Evolutionary conservation across 129 eudicot genomes (phyloP), one percentile per base, ranked within the genome.

Genomic region (Sambucus nigra): DNA sequence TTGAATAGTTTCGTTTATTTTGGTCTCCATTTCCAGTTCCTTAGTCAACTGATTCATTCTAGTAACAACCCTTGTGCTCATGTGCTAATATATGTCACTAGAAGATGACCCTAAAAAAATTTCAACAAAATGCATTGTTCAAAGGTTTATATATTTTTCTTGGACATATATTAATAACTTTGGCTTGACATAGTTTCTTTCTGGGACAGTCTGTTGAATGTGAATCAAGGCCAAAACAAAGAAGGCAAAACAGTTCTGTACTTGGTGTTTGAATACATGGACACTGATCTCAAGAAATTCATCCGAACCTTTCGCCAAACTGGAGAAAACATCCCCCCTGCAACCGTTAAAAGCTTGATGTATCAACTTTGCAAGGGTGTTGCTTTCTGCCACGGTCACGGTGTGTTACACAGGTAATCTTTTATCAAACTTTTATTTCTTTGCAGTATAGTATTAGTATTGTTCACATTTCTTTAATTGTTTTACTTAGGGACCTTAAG

Each of bases 261-360:
- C 75, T 64, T 88, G 80, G 96, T 88, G 24, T 88, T 88, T 29
- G 96, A 88, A 69, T 88, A 80, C 68, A 83, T 88, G 96, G 96
- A 88, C 29, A 83, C 89, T 8, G 96, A 88, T 64, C 74, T 88
- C 65, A 88, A 88, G 82, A 83, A 83, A 25, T 88, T 68, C 69
- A 83, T 88, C 48, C 75, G 89, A 44, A 69, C 79, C 42, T 80
- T 61, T 48, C 94, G 86, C 5, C 77, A 63, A 49, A 67, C 62
- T 3, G 96, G 94, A 0, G 72, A 74, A 20, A 42, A 17, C 46
- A 67, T 83, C 33, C 94, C 89, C 19, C 18, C 75, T 35, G 15
- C 66, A 24, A 72, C 55, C 21, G 46, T 88, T 53, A 88, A 88
- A 93, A 76, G 94, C 67, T 56, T 89, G 68, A 85, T 89, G 95